Conservation (phyloP, 345 rosid species). For the Citrus unshiu region DNA sequence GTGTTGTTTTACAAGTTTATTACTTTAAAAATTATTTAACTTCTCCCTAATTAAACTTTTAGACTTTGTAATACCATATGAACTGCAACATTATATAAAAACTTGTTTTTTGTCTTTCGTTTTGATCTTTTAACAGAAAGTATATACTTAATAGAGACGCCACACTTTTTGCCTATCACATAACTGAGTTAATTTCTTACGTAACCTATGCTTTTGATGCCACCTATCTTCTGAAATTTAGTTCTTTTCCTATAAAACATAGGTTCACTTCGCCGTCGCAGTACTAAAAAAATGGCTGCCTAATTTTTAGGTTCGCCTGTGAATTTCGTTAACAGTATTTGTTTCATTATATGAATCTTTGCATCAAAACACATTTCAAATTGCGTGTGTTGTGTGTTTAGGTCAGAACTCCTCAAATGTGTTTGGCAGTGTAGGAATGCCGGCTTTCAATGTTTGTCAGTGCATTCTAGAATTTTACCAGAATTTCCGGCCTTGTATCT, state of each 20-base stretch:
- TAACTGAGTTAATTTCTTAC: neutral
- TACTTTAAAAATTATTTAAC: neutral
- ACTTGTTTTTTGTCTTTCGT: neutral
- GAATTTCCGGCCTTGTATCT: conserved; percentile 20
- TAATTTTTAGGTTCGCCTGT: neutral
- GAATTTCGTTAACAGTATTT: neutral
- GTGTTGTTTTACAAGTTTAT: neutral
- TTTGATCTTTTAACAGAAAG: conserved; percentile 1
- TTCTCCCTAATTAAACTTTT: neutral
- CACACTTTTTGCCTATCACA: neutral
- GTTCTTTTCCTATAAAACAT: neutral
- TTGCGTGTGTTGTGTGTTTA: neutral
- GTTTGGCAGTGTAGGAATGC: neutral
- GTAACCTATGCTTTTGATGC: neutral
- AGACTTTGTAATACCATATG: neutral
- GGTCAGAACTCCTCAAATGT: neutral
- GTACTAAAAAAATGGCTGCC: neutral
- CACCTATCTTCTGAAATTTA: neutral
- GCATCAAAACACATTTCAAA: neutral
- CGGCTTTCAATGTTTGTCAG: neutral
- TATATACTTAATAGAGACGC: conserved; percentile 13
- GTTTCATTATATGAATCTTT: neutral
- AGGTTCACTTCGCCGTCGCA: neutral
- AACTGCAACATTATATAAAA: neutral
- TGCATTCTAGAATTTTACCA: neutral